phyloP scores from a whole-genome alignment of 768 basidiomycete genomes.

The Trametopsis cervina region DNA sequence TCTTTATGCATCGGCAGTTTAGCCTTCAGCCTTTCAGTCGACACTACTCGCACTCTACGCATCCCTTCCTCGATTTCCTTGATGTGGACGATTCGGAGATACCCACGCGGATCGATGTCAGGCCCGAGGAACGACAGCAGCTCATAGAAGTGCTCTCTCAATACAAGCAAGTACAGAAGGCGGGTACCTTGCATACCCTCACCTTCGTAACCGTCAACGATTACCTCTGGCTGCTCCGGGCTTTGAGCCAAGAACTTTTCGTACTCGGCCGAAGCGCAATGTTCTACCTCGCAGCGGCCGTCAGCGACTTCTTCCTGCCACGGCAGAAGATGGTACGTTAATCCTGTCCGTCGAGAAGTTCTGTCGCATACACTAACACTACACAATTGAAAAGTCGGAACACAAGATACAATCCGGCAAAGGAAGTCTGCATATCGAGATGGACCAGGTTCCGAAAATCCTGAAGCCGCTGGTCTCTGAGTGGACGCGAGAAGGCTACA shows the following conservation, averaged over 20 bases:
- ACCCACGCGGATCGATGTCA: conserved; percentile 55
- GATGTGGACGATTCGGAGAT: conserved; percentile 42
- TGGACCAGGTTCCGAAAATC: conserved; percentile 99
- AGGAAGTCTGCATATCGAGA: conserved; percentile 88
- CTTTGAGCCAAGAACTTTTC: conserved; percentile 73
- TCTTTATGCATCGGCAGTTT: conserved; percentile 98
- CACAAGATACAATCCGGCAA: conserved; percentile 99
- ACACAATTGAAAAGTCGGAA: conserved; percentile 46
- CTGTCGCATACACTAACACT: not conserved
- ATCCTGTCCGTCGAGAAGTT: not conserved
- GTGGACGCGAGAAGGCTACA: conserved; percentile 85
- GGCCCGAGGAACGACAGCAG: conserved; percentile 51
- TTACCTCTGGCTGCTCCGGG: conserved; percentile 87
- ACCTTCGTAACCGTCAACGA: conserved; percentile 94
- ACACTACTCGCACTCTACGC: conserved; percentile 97
- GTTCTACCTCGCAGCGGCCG: conserved; percentile 97
- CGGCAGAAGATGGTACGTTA: conserved; percentile 76
- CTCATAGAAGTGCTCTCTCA: conserved; percentile 67
- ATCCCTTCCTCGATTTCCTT: conserved; percentile 95
- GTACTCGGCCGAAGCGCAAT: conserved; percentile 63
- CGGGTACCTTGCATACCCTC: conserved; percentile 74
- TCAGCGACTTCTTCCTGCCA: conserved; percentile 97
- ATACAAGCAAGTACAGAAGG: conserved; percentile 74
- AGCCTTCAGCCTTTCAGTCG: conserved; percentile 96
- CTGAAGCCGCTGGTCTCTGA: conserved; percentile 89